Base-by-base conservation (phyloP, 345 rosid genomes). In the Fremontodendron californicum region DNA sequence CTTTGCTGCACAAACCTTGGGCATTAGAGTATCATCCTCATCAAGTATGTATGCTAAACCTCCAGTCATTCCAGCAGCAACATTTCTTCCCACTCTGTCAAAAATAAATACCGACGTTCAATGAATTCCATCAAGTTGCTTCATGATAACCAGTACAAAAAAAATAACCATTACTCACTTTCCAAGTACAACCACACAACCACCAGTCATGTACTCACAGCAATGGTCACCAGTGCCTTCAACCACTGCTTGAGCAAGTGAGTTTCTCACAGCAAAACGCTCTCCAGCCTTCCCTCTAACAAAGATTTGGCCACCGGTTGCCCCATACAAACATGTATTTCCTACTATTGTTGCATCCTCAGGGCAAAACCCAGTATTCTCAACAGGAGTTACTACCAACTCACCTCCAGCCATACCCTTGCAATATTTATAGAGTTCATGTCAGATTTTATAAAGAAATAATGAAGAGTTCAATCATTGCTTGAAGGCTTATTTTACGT, bases 361-460 rank as follows among this genome's bases (percentile, higher is more conserved):
- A 0, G 98, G 96, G 76, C 79, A 85, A 86, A 93, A 96, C 13
- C 99, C 99, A 25, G 88, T 85, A 58, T 73, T 74, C 33, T 93
- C 96, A 43, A 88, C 90, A 9, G 99, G 95, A 71, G 90, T 89
- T 77, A 96, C 94, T 16, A 93, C 95, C 85, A 96, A 40, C 84
- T 93, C 99, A 78, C 99, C 97, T 74, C 99, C 99, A 51, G 99
- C 99, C 94, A 96, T 96, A 79, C 99, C 97, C 99, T 96, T 67
- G 2, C 29, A 73, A 76, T 55, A 81, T 80, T 82, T 54, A 77
- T 9, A 69, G 67, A 42, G 63, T 55, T 49, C 74, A 69, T 46
- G 62, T 84, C 48, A 84, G 81, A 77, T 58, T 76, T 51, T 74
- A 75, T 57, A n/a, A 71, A 45, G 48, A 12, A 45, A 55, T 27